phyloP scores from a whole-genome alignment of 2,329 filamentous ascomycete genomes.

The Trichoderma sp. region DNA sequence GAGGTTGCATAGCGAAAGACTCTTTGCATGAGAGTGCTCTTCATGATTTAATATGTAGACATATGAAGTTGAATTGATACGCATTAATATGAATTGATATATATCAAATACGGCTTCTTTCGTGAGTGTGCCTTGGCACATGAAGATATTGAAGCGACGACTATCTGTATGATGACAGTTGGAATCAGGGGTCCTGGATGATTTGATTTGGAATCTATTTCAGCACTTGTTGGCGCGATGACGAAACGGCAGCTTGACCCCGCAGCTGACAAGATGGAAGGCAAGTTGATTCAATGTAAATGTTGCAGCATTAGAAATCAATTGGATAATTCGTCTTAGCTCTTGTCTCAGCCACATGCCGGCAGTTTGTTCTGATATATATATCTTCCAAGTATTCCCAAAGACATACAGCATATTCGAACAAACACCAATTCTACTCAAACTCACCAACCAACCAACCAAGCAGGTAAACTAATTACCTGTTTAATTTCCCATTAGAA shows the following conservation, averaged over 20 bases:
- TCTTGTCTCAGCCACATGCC: not conserved
- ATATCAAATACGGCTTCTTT: not conserved
- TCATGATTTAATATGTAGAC: not conserved
- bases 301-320: conserved; percentile 2
- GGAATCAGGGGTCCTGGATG: not conserved
- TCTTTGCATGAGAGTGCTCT: not conserved
- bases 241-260: not conserved
- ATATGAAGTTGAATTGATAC: not conserved
- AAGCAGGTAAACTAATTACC: not conserved
- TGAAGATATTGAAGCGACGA: not conserved
- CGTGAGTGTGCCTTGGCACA: not conserved
- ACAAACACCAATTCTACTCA: not conserved
- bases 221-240: not conserved
- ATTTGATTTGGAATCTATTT: conserved; percentile 13
- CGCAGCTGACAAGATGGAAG: conserved; percentile 3
- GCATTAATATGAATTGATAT: not conserved
- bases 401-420: not conserved
- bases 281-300: not conserved
- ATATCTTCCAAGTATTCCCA: not conserved
- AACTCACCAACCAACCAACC: not conserved
- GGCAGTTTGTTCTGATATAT: not conserved
- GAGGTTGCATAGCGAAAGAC: not conserved
- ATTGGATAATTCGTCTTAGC: not conserved
- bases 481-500: not conserved
- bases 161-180: not conserved